phyloP scores from a whole-genome alignment of 2,329 filamentous ascomycete species.

The Alternaria consortialis region DNA sequence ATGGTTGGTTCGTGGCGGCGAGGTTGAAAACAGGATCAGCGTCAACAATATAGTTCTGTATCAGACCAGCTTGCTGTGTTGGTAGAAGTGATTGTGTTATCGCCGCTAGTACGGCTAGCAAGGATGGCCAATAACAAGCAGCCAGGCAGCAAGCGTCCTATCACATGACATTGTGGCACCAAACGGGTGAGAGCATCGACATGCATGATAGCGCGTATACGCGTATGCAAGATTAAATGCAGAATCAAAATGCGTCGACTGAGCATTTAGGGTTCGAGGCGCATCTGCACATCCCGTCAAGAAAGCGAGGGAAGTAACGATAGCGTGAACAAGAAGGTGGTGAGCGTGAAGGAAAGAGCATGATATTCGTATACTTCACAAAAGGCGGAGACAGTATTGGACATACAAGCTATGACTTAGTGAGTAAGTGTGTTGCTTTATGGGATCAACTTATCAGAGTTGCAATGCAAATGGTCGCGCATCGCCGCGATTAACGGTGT shows the following conservation, averaged over 20 bases:
- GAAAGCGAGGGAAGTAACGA: background rate
- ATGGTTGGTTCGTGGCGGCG: constrained; percentile 15
- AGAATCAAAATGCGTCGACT: background rate
- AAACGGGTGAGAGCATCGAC: constrained; percentile 7
- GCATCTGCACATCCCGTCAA: background rate
- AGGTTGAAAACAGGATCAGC: background rate
- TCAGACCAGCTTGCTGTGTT: background rate
- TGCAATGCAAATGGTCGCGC: background rate
- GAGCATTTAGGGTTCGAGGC: background rate
- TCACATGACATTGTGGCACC: constrained; percentile 7
- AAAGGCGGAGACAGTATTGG: background rate
- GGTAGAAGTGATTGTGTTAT: background rate
- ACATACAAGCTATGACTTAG: background rate
- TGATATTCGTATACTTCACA: background rate
- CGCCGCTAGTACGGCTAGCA: background rate
- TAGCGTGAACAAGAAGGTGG: background rate
- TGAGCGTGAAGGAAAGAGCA: constrained; percentile 3
- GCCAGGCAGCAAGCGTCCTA: constrained; percentile 16
- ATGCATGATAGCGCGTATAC: background rate
- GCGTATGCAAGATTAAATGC: background rate
- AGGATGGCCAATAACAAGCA: constrained; percentile 1
- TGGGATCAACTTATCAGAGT: background rate
- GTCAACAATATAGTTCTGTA: background rate
- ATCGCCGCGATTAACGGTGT: background rate
- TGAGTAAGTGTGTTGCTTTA: background rate